Evolutionary conservation across 257 asterid species (phyloP), one percentile per base, ranked within the genome.

Genomic region (Solanum dulcamara): DNA sequence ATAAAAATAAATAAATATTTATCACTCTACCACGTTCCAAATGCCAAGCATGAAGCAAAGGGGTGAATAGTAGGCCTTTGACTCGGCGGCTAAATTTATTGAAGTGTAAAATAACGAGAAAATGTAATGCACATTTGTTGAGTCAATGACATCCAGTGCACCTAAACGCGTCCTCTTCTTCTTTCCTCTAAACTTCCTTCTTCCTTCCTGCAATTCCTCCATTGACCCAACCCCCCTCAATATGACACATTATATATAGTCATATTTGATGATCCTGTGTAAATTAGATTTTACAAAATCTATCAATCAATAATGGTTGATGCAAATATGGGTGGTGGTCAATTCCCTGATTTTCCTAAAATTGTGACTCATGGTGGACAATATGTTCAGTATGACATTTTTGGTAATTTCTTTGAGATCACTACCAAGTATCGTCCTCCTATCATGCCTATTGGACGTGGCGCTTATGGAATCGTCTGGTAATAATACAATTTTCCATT

Each of bases 381-480:
- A 86, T 97, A 85, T 44, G 85, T 92, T 12, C 97, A 92, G 94
- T 94, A 93, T 83, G 89, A 93, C 62, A 92, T 97, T 40, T 97
- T 93, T 75, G 97, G 96, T 3, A 93, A 92, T 89, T 77, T 86
- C 28, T 97, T 97, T 53, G 98, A 97, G 92, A 88, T 97, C 85
- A 94, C 98, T 24, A 77, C 80, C 62, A 97, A 95, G 91, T 97
- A 97, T 82, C 89, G 95, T 0, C 91, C 98, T 72, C 99, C 99
- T 77, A 92, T 97, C 86, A 92, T 93, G 94, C 98, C 99, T 35
- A 92, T 97, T 83, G 99, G 98, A 62, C 99, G 99, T 55, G 99
- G 99, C 20, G 99, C 99, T 57, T 97, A 97, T 75, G 99, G 99
- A 84, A 93, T 97, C 53, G 99, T 97, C 82, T 97, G 99, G 99